These are phyloP conservation scores for Phialemoniopsis sp. DNA, from an alignment of 2,329 filamentous ascomycete genomes.

Conservation along the genomic window DNA sequence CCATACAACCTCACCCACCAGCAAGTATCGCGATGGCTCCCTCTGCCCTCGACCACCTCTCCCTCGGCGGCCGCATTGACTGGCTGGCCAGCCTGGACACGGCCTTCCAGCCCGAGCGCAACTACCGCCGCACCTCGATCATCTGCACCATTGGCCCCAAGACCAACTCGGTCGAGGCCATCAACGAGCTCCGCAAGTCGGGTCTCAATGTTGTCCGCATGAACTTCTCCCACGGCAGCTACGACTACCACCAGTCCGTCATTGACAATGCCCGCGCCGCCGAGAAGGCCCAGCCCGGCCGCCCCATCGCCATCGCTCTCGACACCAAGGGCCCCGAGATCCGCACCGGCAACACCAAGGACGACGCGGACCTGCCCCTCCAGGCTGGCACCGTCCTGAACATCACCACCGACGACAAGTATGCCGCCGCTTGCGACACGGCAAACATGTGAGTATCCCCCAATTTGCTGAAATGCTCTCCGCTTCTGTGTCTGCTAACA, in stretches of 20 bases:
- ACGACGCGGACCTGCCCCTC: constrained; percentile 77
- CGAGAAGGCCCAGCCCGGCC: constrained; percentile 71
- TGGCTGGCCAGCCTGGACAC: constrained; percentile 77
- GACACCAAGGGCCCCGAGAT: constrained; percentile 65
- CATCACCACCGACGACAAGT: constrained; percentile 95
- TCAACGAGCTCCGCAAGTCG: constrained; percentile 85
- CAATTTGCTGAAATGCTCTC: constrained; percentile 7
- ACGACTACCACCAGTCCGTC: constrained; percentile 91
- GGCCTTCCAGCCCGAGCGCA: constrained; percentile 78
- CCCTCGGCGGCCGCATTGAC: constrained; percentile 65
- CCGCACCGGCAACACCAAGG: constrained; percentile 65
- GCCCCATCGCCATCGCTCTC: constrained; percentile 92
- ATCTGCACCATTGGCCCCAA: constrained; percentile 99
- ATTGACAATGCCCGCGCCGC: constrained; percentile 93
- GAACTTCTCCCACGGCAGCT: constrained; percentile 96
- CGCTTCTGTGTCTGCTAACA: constrained; percentile 83
- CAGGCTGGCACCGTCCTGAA: constrained; percentile 79
- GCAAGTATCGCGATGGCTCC: constrained; percentile 41
- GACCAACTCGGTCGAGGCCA: constrained; percentile 96
- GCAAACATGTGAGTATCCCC: constrained; percentile 77
- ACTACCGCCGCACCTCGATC: constrained; percentile 95
- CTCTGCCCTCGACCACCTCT: constrained; percentile 82
- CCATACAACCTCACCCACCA: constrained; percentile 1
- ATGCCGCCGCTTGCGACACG: constrained; percentile 77
- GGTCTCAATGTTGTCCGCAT: constrained; percentile 99